Evolutionary conservation across 1,139 yeast genomes (phyloP).

Genomic region (Saccharomyces hybrid): DNA sequence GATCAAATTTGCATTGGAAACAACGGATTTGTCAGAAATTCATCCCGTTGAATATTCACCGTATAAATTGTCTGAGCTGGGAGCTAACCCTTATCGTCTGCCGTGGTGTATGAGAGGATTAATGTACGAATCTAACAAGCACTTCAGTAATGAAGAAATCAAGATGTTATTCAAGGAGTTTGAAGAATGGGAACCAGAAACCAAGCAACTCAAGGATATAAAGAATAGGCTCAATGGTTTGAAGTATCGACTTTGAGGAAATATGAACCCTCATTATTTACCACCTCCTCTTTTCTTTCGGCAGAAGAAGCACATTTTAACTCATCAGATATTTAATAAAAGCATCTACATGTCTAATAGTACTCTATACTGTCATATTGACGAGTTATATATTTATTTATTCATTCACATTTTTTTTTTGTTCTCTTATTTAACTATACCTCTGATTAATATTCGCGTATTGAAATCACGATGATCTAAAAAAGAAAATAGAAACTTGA

Average conservation of each 20-base stretch:
- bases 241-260: slow-evolving; percentile 31
- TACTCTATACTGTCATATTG: background rate
- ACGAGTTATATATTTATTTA: background rate
- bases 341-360: background rate
- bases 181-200: slow-evolving; percentile 79
- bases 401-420: background rate
- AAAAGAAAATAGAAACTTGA: background rate
- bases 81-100: slow-evolving; percentile 71
- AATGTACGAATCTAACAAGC: slow-evolving; percentile 44
- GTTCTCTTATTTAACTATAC: background rate
- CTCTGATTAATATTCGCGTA: background rate
- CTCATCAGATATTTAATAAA: background rate
- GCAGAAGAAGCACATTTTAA: background rate
- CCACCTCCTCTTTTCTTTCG: no score
- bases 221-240: slow-evolving; percentile 79
- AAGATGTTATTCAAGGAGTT: slow-evolving; percentile 58
- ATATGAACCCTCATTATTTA: background rate
- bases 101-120: slow-evolving; percentile 93
- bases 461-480: background rate
- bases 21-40: slow-evolving; percentile 45
- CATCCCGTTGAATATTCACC: slow-evolving; percentile 51
- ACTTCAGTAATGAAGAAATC: slow-evolving; percentile 47
- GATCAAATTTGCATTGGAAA: slow-evolving; percentile 64
- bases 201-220: slow-evolving; percentile 71
- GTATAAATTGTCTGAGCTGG: slow-evolving; percentile 52